Conservation (phyloP, 2,329 filamentous ascomycete species). For the Penicillium thymicola region DNA sequence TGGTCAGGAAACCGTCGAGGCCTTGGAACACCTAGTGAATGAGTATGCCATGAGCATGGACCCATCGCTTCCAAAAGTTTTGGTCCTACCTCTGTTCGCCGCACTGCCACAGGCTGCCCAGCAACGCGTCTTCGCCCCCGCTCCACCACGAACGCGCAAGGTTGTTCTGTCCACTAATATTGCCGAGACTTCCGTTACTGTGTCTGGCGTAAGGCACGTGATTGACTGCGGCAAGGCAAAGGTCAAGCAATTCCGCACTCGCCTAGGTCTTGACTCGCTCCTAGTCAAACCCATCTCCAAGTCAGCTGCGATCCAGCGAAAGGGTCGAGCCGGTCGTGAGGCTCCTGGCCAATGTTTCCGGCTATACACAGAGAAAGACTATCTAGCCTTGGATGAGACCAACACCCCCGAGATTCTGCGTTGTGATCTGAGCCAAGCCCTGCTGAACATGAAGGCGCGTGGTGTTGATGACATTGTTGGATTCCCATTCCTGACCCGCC, state of each 20-base stretch:
- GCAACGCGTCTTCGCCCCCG: constrained; percentile 76
- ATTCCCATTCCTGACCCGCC: constrained; percentile 83
- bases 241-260: constrained; percentile 82
- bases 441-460: constrained; percentile 90
- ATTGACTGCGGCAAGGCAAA: constrained; percentile 93
- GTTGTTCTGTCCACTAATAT: constrained; percentile 94
- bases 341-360: constrained; percentile 85
- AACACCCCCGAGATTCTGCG: constrained; percentile 87
- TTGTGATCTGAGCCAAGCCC: constrained; percentile 79
- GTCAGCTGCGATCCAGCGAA: constrained; percentile 86
- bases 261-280: constrained; percentile 84
- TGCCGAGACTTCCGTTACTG: constrained; percentile 96
- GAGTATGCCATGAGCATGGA: constrained; percentile 72
- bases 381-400: constrained; percentile 64
- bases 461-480: constrained; percentile 75
- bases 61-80: constrained; percentile 65
- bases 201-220: constrained; percentile 86
- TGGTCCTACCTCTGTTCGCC: constrained; percentile 79
- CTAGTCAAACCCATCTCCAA: constrained; percentile 87
- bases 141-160: constrained; percentile 73
- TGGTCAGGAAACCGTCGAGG: constrained; percentile 89
- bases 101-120: constrained; percentile 84
- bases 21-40: constrained; percentile 73
- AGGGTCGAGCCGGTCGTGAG: constrained; percentile 90
- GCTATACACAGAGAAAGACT: constrained; percentile 79